These are phyloP conservation scores for Skeletonema tropicum DNA, from an alignment of 108 stramenopile species.

Conservation along the genomic window DNA sequence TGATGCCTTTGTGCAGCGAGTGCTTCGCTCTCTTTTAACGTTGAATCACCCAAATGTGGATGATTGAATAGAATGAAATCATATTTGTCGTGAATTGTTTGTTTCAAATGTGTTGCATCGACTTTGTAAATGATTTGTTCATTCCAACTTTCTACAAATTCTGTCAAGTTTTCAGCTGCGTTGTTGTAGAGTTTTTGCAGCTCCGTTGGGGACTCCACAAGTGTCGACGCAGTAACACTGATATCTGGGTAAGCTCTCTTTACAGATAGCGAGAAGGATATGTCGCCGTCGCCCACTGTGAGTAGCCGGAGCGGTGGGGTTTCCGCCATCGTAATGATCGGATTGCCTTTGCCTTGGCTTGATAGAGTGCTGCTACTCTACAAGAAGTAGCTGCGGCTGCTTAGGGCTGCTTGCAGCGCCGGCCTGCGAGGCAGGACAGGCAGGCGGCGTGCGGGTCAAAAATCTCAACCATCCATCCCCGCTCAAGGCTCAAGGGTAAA, in stretches of 20 bases:
- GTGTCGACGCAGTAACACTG: slow-evolving; percentile 56
- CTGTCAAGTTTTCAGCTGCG: slow-evolving; percentile 32
- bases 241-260: slow-evolving; percentile 59
- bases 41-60: slow-evolving; percentile 66
- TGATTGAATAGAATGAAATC: slow-evolving; percentile 75
- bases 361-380: no score
- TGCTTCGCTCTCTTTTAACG: slow-evolving; percentile 35
- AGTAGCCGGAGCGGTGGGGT: slow-evolving; percentile 20
- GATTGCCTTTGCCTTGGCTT: no score
- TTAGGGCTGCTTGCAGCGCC: no score
- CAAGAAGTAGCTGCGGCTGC: no score
- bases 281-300: slow-evolving; percentile 77
- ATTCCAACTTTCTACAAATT: slow-evolving; percentile 37
- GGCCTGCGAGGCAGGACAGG: no score
- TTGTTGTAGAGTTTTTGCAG: slow-evolving; percentile 47
- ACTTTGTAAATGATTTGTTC: slow-evolving; percentile 51
- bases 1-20: slow-evolving; percentile 53
- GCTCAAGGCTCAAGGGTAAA: no score
- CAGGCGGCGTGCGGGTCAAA: no score
- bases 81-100: slow-evolving; percentile 31
- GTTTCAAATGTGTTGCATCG: slow-evolving; percentile 67
- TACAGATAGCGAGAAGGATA: slow-evolving; percentile 67
- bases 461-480: no score
- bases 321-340: not conserved
- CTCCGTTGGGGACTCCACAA: slow-evolving; percentile 42